These are phyloP conservation scores for Tarenaya hassleriana DNA, from an alignment of 345 rosid species.

Conservation along the genomic window DNA sequence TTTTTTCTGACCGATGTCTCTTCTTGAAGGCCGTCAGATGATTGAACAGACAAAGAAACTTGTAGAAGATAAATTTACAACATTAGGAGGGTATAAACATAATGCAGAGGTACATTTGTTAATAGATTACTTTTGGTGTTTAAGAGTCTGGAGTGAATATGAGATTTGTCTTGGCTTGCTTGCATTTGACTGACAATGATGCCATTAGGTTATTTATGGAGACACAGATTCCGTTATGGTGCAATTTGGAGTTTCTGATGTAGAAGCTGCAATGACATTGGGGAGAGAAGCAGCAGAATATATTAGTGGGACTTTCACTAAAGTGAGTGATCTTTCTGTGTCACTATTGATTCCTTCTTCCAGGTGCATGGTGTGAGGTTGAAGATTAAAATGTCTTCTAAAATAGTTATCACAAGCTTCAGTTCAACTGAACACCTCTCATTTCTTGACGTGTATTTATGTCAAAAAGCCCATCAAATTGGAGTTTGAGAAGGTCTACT, in stretches of 20 bases:
- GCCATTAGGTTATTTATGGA: conserved; percentile 80
- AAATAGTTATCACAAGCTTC: not conserved
- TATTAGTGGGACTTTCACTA: conserved; percentile 76
- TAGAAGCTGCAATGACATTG: conserved; percentile 76
- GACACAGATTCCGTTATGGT: conserved; percentile 99
- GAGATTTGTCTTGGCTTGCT: conserved; percentile 8
- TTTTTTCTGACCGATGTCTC: conserved; percentile 26
- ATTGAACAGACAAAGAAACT: conserved; percentile 90
- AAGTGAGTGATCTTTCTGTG: conserved; percentile 39
- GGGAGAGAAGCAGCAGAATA: conserved; percentile 94
- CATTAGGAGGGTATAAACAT: conserved; percentile 63
- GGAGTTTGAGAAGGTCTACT: conserved; percentile 97
- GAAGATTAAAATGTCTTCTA: conserved; percentile 13
- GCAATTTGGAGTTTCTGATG: conserved; percentile 80
- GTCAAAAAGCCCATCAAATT: conserved; percentile 87
- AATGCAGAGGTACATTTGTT: conserved; percentile 67
- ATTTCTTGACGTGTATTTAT: conserved; percentile 23
- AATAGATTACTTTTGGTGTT: conserved; percentile 10
- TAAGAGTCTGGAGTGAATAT: conserved; percentile 11
- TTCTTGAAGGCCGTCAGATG: conserved; percentile 83
- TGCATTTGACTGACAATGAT: conserved; percentile 13
- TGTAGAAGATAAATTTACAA: conserved; percentile 85
- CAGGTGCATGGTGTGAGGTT: conserved; percentile 8
- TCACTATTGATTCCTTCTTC: conserved; percentile 5
- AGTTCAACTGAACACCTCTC: conserved; percentile 5